Base-by-base conservation (phyloP, 345 rosid genomes). In the Luvunga scandens region DNA sequence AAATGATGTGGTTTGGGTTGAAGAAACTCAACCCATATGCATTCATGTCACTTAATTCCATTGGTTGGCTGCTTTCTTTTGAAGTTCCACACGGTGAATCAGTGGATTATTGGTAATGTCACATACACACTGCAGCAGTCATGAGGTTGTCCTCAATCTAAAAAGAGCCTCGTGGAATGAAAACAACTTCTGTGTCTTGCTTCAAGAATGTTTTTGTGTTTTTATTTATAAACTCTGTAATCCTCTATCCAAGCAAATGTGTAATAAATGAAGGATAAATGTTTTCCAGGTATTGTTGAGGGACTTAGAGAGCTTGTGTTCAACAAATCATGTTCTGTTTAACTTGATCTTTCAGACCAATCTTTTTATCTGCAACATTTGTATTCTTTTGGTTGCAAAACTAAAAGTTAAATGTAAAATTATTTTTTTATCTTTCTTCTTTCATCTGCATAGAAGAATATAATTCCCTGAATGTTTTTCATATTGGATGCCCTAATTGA, bases 401-500 rank as follows among this genome's bases (percentile, higher is more conserved):
- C 6, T 18, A 21, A 10, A 66, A 24, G 16, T 61, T 61, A 12
- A 62, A 13, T 31, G 27, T 50, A 14, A 48, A 28, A 28, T 66
- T 5, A 25, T 75, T 13, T 31, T 27, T 64, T 38, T 27, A 42
- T 62, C 6, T 56, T 31, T 12, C 9, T 64, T 36, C 18, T 13
- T 33, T 33, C 48, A 33, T 73, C 18, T 27, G 27, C 34, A 36
- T 60, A 2, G 4, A 60, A 59, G 60, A 28, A 18, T 69, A 36
- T 60, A 50, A n/a, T 73, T 36, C 38, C 66, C n/a, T 22, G 16
- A 18, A 9, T 0, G 22, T 50, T 50, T 59, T 60, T 22, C 34
- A 28, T 57, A 25, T 63, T 68, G 75, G 55, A 67, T 66, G 31
- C 48, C 31, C 61, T 78, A 75, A 64, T 27, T 77, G 69, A 66